These are phyloP conservation scores for Ajuga chamaepitys DNA, from an alignment of 257 asterid species.

Conservation along the genomic window DNA sequence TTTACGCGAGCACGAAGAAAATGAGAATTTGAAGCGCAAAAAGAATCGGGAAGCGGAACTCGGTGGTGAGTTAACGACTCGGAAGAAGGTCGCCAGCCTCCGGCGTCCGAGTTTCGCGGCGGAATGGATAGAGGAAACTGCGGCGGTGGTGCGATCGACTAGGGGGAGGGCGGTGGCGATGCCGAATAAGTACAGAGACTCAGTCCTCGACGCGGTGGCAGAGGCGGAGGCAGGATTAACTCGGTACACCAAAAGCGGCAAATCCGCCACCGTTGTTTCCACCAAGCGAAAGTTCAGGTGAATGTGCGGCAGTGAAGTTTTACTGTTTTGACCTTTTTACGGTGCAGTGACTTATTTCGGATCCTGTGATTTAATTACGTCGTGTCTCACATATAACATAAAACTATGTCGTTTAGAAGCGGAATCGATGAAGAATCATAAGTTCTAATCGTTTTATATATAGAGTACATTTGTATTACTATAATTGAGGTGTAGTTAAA, in stretches of 20 bases:
- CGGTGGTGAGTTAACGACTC: conserved; percentile 13
- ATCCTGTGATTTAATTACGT: no score
- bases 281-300: conserved; percentile 33
- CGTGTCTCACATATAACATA: no score
- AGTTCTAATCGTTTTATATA: no score
- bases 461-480: no score
- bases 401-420: no score
- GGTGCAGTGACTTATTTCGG: conserved; percentile 16
- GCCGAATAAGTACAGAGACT: conserved; percentile 34
- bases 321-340: neutral
- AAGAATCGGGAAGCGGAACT: conserved; percentile 4
- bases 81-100: conserved; percentile 9
- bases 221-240: conserved; percentile 14
- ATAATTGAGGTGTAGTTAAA: no score
- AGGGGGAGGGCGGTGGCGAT: conserved; percentile 35
- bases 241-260: conserved; percentile 22
- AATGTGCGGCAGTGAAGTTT: conserved; percentile 11
- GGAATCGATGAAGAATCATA: no score
- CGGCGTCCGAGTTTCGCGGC: conserved; percentile 8
- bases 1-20: conserved; percentile 17
- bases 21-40: neutral
- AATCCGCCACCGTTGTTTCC: conserved; percentile 22
- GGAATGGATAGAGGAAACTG: neutral
- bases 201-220: conserved; percentile 24
- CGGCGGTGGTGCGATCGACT: conserved; percentile 30